Conservation (phyloP, 345 rosid species). For the Psidium friedrichsthalianum region DNA sequence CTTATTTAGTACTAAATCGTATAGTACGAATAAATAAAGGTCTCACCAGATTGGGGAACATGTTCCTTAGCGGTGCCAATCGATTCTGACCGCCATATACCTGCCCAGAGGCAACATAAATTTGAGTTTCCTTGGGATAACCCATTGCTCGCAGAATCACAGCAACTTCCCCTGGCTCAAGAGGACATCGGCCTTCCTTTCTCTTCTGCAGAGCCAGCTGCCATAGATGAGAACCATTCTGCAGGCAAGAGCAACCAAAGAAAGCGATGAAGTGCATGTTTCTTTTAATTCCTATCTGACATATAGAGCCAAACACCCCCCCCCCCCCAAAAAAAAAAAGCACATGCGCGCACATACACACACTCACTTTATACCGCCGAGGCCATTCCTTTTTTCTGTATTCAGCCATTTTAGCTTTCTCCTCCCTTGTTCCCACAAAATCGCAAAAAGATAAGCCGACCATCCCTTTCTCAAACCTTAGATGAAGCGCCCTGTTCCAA, state of each 20-base stretch:
- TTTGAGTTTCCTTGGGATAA: constrained; percentile 96
- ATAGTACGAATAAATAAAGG: background rate
- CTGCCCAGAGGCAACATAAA: constrained; percentile 98
- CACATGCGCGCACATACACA: background rate
- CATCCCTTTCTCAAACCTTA: constrained; percentile 99
- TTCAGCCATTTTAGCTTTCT: constrained; percentile 89
- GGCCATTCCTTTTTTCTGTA: constrained; percentile 99
- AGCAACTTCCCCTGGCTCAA: constrained; percentile 99
- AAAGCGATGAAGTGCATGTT: background rate
- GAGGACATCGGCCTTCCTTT: constrained; percentile 99
- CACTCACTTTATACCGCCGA: constrained; percentile 80
- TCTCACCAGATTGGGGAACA: constrained; percentile 94
- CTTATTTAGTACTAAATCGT: background rate
- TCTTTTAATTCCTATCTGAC: background rate
- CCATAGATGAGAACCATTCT: constrained; percentile 99
- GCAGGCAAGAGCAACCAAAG: constrained; percentile 7
- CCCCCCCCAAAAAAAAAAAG: no score
- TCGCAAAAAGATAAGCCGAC: constrained; percentile 97
- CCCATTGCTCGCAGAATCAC: constrained; percentile 98
- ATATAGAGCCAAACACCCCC: background rate
- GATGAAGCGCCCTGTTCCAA: constrained; percentile 92
- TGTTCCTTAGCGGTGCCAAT: constrained; percentile 95
- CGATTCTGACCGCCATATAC: constrained; percentile 98
- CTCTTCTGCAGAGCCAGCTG: constrained; percentile 89
- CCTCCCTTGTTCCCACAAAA: constrained; percentile 97